These are phyloP conservation scores for Trifolium repens DNA, from an alignment of 306 rosid species.

Conservation along the genomic window DNA sequence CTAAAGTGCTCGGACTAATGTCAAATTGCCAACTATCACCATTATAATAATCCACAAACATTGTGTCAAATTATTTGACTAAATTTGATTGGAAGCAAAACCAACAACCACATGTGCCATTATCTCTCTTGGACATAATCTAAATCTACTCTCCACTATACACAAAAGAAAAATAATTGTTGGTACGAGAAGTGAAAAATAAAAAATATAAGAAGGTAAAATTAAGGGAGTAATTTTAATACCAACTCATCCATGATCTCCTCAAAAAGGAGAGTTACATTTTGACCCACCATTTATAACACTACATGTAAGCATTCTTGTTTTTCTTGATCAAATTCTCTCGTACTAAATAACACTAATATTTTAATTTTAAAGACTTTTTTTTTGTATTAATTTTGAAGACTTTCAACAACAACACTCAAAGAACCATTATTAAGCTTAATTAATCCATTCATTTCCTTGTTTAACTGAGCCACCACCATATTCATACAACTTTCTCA, in stretches of 20 bases:
- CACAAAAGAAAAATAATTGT: too few relatives aligned
- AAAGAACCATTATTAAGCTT: conserved; percentile 13
- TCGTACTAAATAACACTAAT: too few relatives aligned
- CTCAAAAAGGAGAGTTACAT: too few relatives aligned
- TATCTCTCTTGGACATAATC: background rate
- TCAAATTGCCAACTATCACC: background rate
- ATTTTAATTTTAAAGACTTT: too few relatives aligned
- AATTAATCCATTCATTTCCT: background rate
- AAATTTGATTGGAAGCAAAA: conserved; percentile 9
- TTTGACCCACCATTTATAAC: too few relatives aligned
- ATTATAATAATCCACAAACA: background rate
- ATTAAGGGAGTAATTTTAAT: too few relatives aligned
- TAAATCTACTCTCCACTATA: conserved; percentile 2
- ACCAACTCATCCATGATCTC: too few relatives aligned
- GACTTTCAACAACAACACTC: background rate
- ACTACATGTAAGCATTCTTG: too few relatives aligned
- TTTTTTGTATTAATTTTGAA: background rate
- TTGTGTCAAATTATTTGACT: conserved; percentile 13
- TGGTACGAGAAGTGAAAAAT: too few relatives aligned
- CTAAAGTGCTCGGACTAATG: background rate
- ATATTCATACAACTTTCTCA: conserved; percentile 9
- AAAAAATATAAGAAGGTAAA: too few relatives aligned
- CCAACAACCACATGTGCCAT: conserved; percentile 33
- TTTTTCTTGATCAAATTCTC: too few relatives aligned
- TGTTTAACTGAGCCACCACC: background rate